Evolutionary conservation across 257 asterid species (phyloP).

Genomic region (Solanum arcanum): DNA sequence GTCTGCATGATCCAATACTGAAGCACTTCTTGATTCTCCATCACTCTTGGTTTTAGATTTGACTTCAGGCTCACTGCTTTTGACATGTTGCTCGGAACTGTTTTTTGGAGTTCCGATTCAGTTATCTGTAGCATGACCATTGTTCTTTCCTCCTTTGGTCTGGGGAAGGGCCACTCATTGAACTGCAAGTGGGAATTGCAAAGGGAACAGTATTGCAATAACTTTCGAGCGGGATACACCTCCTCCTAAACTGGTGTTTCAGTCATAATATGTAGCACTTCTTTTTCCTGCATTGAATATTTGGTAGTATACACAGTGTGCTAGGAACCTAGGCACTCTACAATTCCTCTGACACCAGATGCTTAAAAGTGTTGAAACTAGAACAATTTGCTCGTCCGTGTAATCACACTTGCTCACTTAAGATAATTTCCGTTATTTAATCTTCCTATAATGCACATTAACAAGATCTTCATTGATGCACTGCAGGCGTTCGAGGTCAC

Average conservation of each 20-base stretch:
- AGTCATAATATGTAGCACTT: background rate
- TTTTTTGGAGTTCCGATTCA: background rate
- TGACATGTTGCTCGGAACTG: background rate
- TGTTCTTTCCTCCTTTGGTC: background rate
- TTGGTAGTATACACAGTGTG: background rate
- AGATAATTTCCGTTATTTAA: background rate
- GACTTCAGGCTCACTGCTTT: background rate
- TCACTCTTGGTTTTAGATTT: background rate
- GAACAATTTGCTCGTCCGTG: background rate
- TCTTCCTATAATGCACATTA: background rate
- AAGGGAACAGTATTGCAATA: background rate
- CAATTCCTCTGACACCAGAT: background rate
- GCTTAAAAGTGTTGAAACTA: background rate
- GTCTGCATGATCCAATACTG: background rate
- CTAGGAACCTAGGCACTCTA: background rate
- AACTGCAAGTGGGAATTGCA: background rate
- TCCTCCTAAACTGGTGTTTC: background rate
- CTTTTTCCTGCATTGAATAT: background rate
- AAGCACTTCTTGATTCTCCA: background rate
- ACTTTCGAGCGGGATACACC: background rate
- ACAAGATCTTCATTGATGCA: background rate
- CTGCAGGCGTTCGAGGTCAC: slow-evolving; percentile 82
- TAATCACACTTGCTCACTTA: background rate
- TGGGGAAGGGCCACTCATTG: background rate
- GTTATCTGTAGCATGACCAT: background rate